Evolutionary conservation across 495 filamentous ascomycete species (phyloP).

Genomic region (Aspergillus ellipticus): DNA sequence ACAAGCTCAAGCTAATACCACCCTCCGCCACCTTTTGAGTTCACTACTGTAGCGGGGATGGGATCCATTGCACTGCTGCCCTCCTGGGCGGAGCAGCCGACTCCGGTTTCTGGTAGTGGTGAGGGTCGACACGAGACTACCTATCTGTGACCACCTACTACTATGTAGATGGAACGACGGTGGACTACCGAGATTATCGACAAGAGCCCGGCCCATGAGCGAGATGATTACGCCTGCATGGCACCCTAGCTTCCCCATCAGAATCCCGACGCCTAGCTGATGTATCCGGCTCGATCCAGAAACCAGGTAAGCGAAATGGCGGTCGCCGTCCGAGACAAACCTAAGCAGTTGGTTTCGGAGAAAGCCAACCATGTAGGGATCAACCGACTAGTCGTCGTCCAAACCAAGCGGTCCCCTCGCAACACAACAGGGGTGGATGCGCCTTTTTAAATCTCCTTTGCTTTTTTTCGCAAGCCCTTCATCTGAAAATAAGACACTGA

Average conservation of each 20-base stretch:
- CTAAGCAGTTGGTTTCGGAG: slow-evolving; percentile 9
- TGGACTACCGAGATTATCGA: not conserved
- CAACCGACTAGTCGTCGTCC: slow-evolving; percentile 1
- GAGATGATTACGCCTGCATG: not conserved
- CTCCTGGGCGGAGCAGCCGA: no score
- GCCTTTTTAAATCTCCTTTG: not conserved
- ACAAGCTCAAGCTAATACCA: not conserved
- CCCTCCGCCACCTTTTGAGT: not conserved
- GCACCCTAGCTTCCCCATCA: slow-evolving; percentile 3
- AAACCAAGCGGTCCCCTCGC: not conserved
- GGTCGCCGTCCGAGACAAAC: slow-evolving; percentile 14
- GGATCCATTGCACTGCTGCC: no score
- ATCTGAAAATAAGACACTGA: not conserved
- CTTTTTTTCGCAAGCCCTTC: not conserved
- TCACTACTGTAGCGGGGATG: no score
- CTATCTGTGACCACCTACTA: no score
- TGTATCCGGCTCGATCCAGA: slow-evolving; percentile 12
- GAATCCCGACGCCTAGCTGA: slow-evolving; percentile 2
- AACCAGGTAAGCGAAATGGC: slow-evolving; percentile 12
- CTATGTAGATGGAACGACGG: not conserved
- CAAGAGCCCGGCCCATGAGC: not conserved
- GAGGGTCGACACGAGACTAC: no score
- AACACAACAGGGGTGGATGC: not conserved
- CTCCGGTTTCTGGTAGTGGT: no score
- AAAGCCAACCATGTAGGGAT: slow-evolving; percentile 13